Percentiles rank a stretch among this genome's conserved stretches.
Conservation (phyloP, 768 basidiomycete genomes). For the Xerocomus brunneocitrinus region DNA sequence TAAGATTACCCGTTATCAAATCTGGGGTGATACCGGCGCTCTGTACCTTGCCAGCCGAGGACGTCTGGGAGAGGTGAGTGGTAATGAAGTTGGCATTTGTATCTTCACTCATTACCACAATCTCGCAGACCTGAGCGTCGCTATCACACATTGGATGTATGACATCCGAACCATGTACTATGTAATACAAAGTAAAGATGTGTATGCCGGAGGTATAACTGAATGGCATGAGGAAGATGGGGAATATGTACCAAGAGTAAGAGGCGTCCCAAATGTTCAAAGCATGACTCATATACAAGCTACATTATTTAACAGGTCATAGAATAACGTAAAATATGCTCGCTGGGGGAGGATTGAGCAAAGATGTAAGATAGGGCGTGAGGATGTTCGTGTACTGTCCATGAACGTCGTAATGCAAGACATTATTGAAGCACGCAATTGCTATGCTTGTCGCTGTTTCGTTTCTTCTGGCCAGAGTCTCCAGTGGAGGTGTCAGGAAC, state of each 20-base stretch:
- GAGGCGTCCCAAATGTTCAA: constrained; percentile 7
- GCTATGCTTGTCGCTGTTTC: constrained; percentile 23
- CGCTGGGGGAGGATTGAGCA: neutral
- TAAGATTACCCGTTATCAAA: constrained; percentile 56
- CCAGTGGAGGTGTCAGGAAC: constrained; percentile 3
- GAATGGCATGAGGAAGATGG: neutral
- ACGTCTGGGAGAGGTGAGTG: constrained; percentile 27
- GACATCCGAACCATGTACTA: neutral
- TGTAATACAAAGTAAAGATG: constrained; percentile 12
- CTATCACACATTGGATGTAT: too few relatives aligned
- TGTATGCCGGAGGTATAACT: constrained; percentile 2
- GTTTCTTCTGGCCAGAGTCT: constrained; percentile 25
- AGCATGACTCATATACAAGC: constrained; percentile 1
- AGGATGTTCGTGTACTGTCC: constrained; percentile 3
- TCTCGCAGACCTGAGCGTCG: neutral
- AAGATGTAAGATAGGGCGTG: neutral
- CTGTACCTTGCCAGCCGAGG: constrained; percentile 56
- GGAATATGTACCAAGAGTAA: neutral
- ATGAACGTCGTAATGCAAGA: neutral
- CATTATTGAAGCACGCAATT: constrained; percentile 27
- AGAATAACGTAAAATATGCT: constrained; percentile 13
- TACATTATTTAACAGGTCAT: constrained; percentile 20
- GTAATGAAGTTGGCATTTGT: neutral
- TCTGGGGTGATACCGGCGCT: constrained; percentile 68
- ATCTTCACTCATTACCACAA: neutral